A percentile compares a stretch with the other conserved stretches of the same genome.
Conservation (phyloP, 2,329 filamentous ascomycete species). For the Botryosphaeria agaves region DNA sequence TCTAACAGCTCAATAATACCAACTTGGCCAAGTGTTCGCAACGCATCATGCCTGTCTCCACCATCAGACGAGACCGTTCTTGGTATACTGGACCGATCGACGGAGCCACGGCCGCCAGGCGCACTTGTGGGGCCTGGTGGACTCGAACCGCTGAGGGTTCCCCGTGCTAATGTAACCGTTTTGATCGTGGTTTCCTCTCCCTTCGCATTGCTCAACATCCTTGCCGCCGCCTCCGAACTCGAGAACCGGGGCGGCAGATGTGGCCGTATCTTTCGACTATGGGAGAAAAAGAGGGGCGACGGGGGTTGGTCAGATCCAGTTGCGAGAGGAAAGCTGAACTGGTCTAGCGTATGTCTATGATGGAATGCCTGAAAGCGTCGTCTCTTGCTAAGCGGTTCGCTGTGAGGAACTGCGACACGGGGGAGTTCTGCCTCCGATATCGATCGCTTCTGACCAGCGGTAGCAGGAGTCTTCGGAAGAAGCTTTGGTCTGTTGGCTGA, state of each 20-base stretch:
- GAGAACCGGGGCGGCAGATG: slow-evolving; percentile 36
- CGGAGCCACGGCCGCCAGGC: slow-evolving; percentile 33
- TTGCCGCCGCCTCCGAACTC: slow-evolving; percentile 40
- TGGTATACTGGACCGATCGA: slow-evolving; percentile 35
- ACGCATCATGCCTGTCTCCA: slow-evolving; percentile 26
- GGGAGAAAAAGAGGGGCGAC: slow-evolving; percentile 36
- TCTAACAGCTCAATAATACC: slow-evolving; percentile 58
- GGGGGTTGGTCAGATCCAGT: slow-evolving; percentile 15
- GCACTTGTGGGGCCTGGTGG: slow-evolving; percentile 23
- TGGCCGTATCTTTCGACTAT: slow-evolving; percentile 24
- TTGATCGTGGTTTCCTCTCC: slow-evolving; percentile 32
- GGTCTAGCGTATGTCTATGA: slow-evolving; percentile 18
- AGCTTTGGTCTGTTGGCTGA: background rate
- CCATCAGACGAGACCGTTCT: slow-evolving; percentile 34
- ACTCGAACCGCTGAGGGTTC: slow-evolving; percentile 16
- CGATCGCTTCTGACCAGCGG: background rate
- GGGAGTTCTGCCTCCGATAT: background rate
- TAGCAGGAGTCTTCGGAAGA: background rate
- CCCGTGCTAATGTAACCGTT: slow-evolving; percentile 33
- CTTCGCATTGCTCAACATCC: slow-evolving; percentile 34
- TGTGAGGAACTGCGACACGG: too few species aligned
- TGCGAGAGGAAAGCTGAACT: slow-evolving; percentile 13
- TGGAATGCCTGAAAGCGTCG: slow-evolving; percentile 12
- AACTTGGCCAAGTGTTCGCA: slow-evolving; percentile 43
- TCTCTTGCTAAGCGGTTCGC: slow-evolving; percentile 19